Conservation (phyloP, 2,329 filamentous ascomycete species). For the Epichloe brachyelytri region DNA sequence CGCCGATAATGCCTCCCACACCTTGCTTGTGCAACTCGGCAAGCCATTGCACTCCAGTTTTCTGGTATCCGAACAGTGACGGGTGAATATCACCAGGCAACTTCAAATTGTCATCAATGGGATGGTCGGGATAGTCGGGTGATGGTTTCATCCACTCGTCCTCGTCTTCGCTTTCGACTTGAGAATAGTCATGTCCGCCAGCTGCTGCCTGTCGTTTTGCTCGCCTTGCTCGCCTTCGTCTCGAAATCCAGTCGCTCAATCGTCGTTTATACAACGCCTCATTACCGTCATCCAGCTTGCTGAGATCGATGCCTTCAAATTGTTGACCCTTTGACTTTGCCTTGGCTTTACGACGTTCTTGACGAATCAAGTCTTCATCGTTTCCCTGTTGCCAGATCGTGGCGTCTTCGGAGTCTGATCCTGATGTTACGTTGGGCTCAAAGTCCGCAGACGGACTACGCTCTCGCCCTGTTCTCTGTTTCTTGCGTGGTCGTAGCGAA, state of each 20-base stretch:
- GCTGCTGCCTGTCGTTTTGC: constrained; percentile 26
- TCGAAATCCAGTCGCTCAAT: constrained; percentile 59
- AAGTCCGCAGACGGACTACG: constrained; percentile 35
- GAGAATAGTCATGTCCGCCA: constrained; percentile 14
- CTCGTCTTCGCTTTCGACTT: constrained; percentile 29
- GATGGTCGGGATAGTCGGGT: constrained; percentile 65
- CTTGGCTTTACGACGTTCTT: constrained; percentile 29
- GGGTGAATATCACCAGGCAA: constrained; percentile 89
- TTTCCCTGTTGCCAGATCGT: constrained; percentile 25
- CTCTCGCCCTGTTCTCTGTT: constrained; percentile 27
- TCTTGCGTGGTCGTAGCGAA: constrained; percentile 46
- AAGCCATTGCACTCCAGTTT: constrained; percentile 92
- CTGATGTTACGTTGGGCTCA: constrained; percentile 20
- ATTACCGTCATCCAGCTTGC: constrained; percentile 73
- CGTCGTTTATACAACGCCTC: constrained; percentile 68
- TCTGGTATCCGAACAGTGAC: constrained; percentile 90
- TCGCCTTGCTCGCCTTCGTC: constrained; percentile 28
- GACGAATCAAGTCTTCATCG: constrained; percentile 25
- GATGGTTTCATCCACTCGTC: constrained; percentile 77
- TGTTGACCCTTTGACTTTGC: constrained; percentile 23
- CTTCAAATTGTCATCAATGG: constrained; percentile 61
- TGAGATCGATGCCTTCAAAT: constrained; percentile 34
- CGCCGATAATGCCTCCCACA: constrained; percentile 87
- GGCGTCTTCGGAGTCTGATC: constrained; percentile 22
- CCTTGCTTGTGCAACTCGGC: constrained; percentile 82